Evolutionary conservation across 371 early-diverging fungal genomes (phyloP), one percentile per base, ranked within the genome.

Genomic region (Apophysomyces trapeziformis): DNA sequence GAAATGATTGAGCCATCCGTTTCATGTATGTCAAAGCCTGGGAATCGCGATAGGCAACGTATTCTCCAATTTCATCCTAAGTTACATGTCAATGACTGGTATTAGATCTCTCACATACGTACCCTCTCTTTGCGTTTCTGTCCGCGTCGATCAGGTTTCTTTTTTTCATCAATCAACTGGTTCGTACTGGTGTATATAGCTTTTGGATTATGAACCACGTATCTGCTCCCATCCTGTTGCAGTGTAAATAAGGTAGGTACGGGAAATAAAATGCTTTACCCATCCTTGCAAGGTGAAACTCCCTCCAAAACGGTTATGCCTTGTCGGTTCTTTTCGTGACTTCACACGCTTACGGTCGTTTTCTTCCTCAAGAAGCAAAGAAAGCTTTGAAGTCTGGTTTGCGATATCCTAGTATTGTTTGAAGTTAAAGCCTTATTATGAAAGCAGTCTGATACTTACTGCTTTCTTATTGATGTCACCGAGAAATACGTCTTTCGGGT

Each of bases 291-390:
- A 59, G 4, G 80, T 60, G 63, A 83, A 74, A 11, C 84, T 81
- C n/a, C 89, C 89, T 14, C 87, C 89, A 67, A 90, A 89, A 60
- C 88, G 71, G 32, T 83, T 77, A 63, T 89, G 90, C 35, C 90
- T 61, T 0, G 78, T 65, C 4, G 78, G 68, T 45, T 64, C 70
- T 14, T 57, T 60, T 61, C 66, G 64, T 5, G 67, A 65, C 35
- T 66, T 66, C 7, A 57, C 45, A 44, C 38, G 69, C 39, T 72
- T 75, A 41, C 39, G 16, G 7, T 35, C 45, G 13, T 68, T 66
- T 65, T 82, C 87, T 50, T 71, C 64, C 21, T 59, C 60, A 39
- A 80, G 46, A 67, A 83, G 58, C 45, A 58, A 50, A 5, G 70
- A 61, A 21, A 82, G 56, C 36, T 60, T 65, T 1, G 65, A 56